Conservation (phyloP, 108 stramenopile species). For the Cyclotella distinguenda region DNA sequence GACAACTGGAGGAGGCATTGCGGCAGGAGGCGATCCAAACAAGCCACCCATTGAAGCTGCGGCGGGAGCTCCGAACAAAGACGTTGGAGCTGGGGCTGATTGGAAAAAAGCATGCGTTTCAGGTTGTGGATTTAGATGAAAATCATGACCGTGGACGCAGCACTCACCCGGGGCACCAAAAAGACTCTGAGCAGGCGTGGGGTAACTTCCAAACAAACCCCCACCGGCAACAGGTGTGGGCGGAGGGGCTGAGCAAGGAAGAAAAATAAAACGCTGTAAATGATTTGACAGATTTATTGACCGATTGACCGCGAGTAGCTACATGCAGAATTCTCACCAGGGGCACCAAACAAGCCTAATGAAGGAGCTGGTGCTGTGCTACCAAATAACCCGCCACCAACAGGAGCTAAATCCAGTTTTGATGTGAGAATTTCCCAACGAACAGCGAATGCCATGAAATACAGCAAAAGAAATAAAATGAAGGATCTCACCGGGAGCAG, state of each 20-base stretch:
- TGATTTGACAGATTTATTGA: not conserved
- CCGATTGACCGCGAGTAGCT: not conserved
- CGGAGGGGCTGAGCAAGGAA: not conserved
- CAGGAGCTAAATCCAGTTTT: slow-evolving; percentile 25
- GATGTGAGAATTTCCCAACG: not conserved
- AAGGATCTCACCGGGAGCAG: slow-evolving; percentile 23
- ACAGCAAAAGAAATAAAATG: not conserved
- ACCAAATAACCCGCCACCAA: slow-evolving; percentile 49
- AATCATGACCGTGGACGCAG: not conserved
- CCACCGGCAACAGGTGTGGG: slow-evolving; percentile 28
- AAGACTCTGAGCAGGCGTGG: slow-evolving; percentile 64
- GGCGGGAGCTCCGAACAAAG: slow-evolving; percentile 49
- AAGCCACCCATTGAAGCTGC: too few species aligned
- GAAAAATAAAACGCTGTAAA: not conserved
- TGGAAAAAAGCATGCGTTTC: not conserved
- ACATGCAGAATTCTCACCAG: slow-evolving; percentile 29
- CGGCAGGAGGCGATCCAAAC: slow-evolving; percentile 47
- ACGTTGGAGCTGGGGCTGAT: slow-evolving; percentile 36
- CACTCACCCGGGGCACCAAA: slow-evolving; percentile 56
- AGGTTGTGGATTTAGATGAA: not conserved
- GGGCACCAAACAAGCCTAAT: slow-evolving; percentile 60
- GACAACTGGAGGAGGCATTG: slow-evolving; percentile 27
- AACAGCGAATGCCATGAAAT: not conserved
- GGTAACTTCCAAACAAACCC: slow-evolving; percentile 66
- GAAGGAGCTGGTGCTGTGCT: slow-evolving; percentile 51